These are phyloP conservation scores for Trichoderma polysporum DNA, from an alignment of 2,329 filamentous ascomycete genomes.

Conservation along the genomic window DNA sequence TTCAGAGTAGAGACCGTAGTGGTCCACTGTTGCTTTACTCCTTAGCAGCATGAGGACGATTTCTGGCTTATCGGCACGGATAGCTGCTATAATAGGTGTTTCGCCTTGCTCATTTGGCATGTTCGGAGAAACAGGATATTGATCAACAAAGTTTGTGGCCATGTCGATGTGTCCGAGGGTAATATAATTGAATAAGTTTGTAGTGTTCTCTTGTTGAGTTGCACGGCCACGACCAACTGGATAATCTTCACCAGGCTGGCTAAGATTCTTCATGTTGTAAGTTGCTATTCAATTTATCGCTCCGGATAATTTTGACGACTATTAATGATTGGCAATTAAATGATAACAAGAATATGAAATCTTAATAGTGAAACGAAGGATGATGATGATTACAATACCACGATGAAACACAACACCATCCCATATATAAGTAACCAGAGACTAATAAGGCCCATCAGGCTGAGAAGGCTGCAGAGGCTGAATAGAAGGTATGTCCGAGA, in stretches of 20 bases:
- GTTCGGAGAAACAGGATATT: not conserved
- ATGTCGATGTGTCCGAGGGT: not conserved
- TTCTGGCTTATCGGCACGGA: not conserved
- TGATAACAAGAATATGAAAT: not conserved
- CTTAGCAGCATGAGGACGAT: constrained; percentile 7
- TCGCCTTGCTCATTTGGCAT: not conserved
- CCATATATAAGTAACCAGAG: not conserved
- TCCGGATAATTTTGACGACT: not conserved
- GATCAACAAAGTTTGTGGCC: not conserved
- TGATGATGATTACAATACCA: not conserved
- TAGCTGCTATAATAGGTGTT: constrained; percentile 9
- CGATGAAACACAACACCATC: too few relatives aligned
- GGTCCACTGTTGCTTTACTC: constrained; percentile 33
- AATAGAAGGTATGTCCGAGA: not conserved
- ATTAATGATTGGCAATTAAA: not conserved
- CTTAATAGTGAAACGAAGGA: not conserved
- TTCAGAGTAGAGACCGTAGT: constrained; percentile 23
- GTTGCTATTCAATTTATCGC: not conserved
- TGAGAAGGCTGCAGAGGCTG: not conserved
- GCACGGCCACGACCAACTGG: too few relatives aligned
- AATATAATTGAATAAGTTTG: constrained; percentile 3
- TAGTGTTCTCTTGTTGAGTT: not conserved
- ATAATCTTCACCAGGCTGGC: not conserved
- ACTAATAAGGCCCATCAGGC: not conserved
- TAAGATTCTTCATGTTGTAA: not conserved